phyloP scores from a whole-genome alignment of 148 eudicot genomes.

The Cornus florida region DNA sequence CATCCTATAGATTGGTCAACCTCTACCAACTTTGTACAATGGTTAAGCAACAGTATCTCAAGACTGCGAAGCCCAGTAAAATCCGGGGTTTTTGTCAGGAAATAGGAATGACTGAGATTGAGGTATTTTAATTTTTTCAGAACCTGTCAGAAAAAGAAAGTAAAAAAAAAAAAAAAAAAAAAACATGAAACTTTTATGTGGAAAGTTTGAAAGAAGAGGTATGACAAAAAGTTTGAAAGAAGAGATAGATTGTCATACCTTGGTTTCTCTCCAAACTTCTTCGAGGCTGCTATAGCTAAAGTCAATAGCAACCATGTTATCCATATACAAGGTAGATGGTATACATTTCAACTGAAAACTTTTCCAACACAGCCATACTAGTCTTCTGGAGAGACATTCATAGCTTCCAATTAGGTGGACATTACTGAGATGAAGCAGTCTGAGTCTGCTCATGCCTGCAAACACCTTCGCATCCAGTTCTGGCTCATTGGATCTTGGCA shows the following conservation, averaged over 20 bases:
- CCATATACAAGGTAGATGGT: neutral
- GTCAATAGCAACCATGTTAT: neutral
- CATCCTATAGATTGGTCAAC: constrained; percentile 8
- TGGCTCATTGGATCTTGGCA: neutral
- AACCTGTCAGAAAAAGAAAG: neutral
- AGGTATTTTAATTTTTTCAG: constrained; percentile 6
- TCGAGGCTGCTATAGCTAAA: neutral
- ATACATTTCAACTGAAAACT: neutral
- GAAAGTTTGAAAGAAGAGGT: neutral
- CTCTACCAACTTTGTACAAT: constrained; percentile 6
- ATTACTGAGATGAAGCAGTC: constrained; percentile 5
- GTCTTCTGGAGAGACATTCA: constrained; percentile 1
- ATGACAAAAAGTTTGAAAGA: too few relatives aligned
- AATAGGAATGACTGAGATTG: constrained; percentile 8
- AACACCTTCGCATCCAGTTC: constrained; percentile 7
- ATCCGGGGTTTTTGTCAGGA: constrained; percentile 2
- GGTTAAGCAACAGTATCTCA: constrained; percentile 5
- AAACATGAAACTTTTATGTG: too few relatives aligned
- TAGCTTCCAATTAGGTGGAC: neutral
- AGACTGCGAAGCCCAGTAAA: constrained; percentile 12
- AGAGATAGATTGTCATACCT: neutral
- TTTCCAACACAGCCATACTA: constrained; percentile 7
- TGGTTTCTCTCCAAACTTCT: neutral
- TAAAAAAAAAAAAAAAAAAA: neutral
- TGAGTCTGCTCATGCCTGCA: neutral